These are phyloP conservation scores for Solanum gandarillasii DNA, from an alignment of 257 asterid species.

Conservation along the genomic window DNA sequence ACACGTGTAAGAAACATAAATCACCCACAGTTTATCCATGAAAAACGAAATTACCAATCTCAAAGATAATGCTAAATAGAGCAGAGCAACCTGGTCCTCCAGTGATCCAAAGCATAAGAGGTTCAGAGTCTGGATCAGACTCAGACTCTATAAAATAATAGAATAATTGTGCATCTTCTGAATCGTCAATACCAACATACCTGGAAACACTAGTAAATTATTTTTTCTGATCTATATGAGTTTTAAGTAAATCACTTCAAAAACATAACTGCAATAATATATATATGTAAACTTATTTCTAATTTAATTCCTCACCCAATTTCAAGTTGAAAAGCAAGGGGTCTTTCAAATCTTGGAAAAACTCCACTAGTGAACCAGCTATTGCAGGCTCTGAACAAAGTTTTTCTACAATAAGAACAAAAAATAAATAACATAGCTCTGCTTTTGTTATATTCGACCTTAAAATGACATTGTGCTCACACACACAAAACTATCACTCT, in stretches of 20 bases:
- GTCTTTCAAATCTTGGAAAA: slow-evolving; percentile 16
- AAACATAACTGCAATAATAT: neutral
- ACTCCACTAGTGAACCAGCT: slow-evolving; percentile 4
- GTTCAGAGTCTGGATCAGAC: slow-evolving; percentile 15
- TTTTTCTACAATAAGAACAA: neutral
- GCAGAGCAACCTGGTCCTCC: slow-evolving; percentile 24
- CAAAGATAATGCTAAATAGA: slow-evolving; percentile 10
- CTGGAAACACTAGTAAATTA: neutral
- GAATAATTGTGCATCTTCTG: slow-evolving; percentile 10
- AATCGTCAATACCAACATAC: slow-evolving; percentile 18
- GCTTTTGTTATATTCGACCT: too few species aligned
- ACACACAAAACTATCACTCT: too few species aligned
- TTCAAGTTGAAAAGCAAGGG: slow-evolving; percentile 22
- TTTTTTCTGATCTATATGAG: neutral
- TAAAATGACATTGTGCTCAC: too few species aligned
- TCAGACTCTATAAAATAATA: neutral
- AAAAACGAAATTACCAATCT: slow-evolving; percentile 1
- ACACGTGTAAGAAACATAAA: too few species aligned
- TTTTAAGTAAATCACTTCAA: neutral
- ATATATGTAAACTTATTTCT: neutral
- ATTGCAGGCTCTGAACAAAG: neutral
- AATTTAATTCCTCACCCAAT: slow-evolving; percentile 10
- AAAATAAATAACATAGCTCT: neutral
- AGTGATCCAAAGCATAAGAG: slow-evolving; percentile 14
- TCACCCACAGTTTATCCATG: too few species aligned